Base-by-base conservation (phyloP, 2,329 filamentous ascomycete genomes). In the Fusarium sp. region DNA sequence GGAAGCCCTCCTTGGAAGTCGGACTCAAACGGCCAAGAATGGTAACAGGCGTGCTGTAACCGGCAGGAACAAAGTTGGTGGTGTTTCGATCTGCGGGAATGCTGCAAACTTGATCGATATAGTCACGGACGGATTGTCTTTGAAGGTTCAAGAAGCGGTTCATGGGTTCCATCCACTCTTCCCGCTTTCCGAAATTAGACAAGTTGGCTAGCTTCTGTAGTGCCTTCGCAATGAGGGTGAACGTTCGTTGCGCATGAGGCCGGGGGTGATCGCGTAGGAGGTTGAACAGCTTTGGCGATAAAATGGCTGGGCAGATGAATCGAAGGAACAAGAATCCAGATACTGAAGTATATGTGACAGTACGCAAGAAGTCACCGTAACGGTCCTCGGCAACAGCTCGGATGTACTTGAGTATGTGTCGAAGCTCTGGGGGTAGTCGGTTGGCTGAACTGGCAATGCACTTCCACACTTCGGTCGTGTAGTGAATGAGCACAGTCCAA, bases 111-210 rank as follows among this genome's bases (percentile, higher is more conserved):
- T 89, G 86, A 77, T 98, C 95, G 65, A 98, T 91, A 74, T 95
- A 98, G 49, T 91, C 88, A 78, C 95, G 97, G 80, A 98, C 94
- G 42, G 92, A 88, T 73, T 91, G 87, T 22, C 94, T 89, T 76
- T 97, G 91, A 2, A 89, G 85, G 11, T 86, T 87, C 40, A 98
- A 83, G 75, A 98, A 98, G 45, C 88, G 88, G 77, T 98, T 98
- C 95, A 98, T 98, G 0, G 94, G 94, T 81, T 97, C 95, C 95
- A 98, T 98, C 94, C 94, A 98, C n/a, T 92, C 90, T 80, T 98
- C 95, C 78, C 97, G 97, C 77, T 92, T 95, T 43, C 95, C 95
- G 77, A 98, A 98, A 1, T 90, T 94, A 3, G 93, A 93, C 81
- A 98, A 87, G 78, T 98, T 98, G 20, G 94, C 94, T 63, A 98